These are phyloP conservation scores for Grammothele lineata DNA, from an alignment of 768 basidiomycete genomes.

Conservation along the genomic window DNA sequence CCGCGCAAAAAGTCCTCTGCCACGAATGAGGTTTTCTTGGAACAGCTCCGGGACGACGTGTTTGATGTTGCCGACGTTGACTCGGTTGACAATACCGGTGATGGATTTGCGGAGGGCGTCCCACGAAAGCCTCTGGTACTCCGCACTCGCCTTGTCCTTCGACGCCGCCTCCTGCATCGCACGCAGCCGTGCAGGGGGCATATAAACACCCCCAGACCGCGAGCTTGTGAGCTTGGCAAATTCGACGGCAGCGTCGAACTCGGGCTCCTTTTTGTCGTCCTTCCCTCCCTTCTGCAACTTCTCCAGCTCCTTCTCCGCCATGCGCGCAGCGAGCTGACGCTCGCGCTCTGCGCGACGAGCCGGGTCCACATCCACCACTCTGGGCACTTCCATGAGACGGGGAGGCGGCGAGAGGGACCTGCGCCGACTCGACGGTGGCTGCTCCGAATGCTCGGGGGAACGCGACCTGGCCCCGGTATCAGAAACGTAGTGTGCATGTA, in stretches of 20 bases:
- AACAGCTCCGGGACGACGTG: slow-evolving; percentile 89
- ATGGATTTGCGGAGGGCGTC: slow-evolving; percentile 96
- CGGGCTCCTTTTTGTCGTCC: slow-evolving; percentile 33
- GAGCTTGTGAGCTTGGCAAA: slow-evolving; percentile 82
- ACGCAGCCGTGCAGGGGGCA: slow-evolving; percentile 90
- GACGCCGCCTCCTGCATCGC: slow-evolving; percentile 84
- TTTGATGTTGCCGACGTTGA: slow-evolving; percentile 96
- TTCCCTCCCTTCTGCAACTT: slow-evolving; percentile 50
- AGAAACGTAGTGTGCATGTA: not conserved
- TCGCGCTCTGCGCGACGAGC: slow-evolving; percentile 73
- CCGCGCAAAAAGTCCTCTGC: slow-evolving; percentile 86
- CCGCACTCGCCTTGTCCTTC: slow-evolving; percentile 75
- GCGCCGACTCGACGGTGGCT: slow-evolving; percentile 39
- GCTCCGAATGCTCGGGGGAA: slow-evolving; percentile 29
- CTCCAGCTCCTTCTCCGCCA: slow-evolving; percentile 66
- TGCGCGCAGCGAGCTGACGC: slow-evolving; percentile 67
- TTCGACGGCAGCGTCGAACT: slow-evolving; percentile 75
- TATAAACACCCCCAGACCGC: slow-evolving; percentile 91
- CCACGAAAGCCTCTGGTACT: slow-evolving; percentile 96
- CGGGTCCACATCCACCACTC: slow-evolving; percentile 72
- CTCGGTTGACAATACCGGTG: slow-evolving; percentile 99
- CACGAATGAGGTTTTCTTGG: slow-evolving; percentile 89
- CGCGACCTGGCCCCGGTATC: slow-evolving; percentile 24
- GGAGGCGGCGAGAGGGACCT: slow-evolving; percentile 37
- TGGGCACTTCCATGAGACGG: slow-evolving; percentile 36